Evolutionary conservation across 1,284 basidiomycete genomes (phyloP).

Genomic region (Tetrapyrgos nigripes): DNA sequence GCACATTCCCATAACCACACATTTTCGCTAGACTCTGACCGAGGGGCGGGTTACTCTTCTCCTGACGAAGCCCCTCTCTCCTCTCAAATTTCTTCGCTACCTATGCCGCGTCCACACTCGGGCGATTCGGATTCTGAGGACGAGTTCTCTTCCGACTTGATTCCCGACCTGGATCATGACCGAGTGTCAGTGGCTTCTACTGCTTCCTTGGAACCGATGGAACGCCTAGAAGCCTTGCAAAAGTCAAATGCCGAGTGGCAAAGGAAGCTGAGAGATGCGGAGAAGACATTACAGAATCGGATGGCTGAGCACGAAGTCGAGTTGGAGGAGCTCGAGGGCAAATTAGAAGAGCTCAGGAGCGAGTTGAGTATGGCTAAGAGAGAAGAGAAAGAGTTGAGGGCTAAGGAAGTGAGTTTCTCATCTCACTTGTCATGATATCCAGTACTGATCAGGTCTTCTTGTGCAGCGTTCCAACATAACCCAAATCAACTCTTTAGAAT

Average conservation of each 20-base stretch:
- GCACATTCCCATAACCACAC: slow-evolving; percentile 69
- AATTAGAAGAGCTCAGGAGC: slow-evolving; percentile 73
- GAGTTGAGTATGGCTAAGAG: slow-evolving; percentile 80
- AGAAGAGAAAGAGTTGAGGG: slow-evolving; percentile 87
- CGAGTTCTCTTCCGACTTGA: slow-evolving; percentile 60
- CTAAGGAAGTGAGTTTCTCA: slow-evolving; percentile 69
- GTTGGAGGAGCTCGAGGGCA: slow-evolving; percentile 74
- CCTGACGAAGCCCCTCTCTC: slow-evolving; percentile 42
- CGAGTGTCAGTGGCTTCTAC: slow-evolving; percentile 62
- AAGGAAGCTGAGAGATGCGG: slow-evolving; percentile 75
- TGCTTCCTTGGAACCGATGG: slow-evolving; percentile 66
- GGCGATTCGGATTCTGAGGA: slow-evolving; percentile 42
- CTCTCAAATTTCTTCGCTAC: slow-evolving; percentile 41
- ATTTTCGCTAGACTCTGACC: slow-evolving; percentile 46
- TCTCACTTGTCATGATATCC: slow-evolving; percentile 2
- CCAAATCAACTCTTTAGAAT: slow-evolving; percentile 75
- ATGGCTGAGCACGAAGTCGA: slow-evolving; percentile 78
- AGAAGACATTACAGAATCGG: slow-evolving; percentile 68
- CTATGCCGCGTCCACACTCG: slow-evolving; percentile 35
- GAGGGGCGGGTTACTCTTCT: slow-evolving; percentile 41
- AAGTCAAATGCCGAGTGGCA: slow-evolving; percentile 76
- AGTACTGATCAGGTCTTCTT: slow-evolving; percentile 3
- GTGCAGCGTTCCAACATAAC: slow-evolving; percentile 62
- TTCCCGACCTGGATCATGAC: slow-evolving; percentile 65
- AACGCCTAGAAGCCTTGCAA: slow-evolving; percentile 73